Percentiles rank a stretch among this genome's conserved stretches.
phyloP scores from a whole-genome alignment of 1,284 basidiomycete genomes.

The Ustilago sp. region DNA sequence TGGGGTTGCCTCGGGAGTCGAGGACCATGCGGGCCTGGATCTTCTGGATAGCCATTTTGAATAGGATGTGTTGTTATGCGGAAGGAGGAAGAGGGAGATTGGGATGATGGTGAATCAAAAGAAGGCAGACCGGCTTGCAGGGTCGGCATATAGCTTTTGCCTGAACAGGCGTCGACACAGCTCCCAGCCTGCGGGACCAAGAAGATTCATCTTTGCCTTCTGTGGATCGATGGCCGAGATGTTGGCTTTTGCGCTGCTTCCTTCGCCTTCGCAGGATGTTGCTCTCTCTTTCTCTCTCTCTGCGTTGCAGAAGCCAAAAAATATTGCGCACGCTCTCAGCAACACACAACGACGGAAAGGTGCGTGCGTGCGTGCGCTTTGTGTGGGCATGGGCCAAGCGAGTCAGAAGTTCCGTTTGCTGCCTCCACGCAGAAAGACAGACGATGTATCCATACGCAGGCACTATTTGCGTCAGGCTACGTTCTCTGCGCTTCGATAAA shows the following conservation, averaged over 20 bases:
- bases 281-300: not conserved
- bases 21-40: slow-evolving; percentile 63
- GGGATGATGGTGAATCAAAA: slow-evolving; percentile 21
- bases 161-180: not conserved
- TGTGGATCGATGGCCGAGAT: slow-evolving; percentile 14
- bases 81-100: not conserved
- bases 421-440: not conserved
- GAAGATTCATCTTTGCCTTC: not conserved
- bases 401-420: slow-evolving; percentile 8
- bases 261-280: not conserved
- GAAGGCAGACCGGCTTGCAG: slow-evolving; percentile 13
- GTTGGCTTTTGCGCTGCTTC: slow-evolving; percentile 21
- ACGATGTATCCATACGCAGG: not conserved
- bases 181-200: not conserved
- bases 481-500: slow-evolving; percentile 25
- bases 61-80: slow-evolving; percentile 1
- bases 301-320: not conserved
- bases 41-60: slow-evolving; percentile 64
- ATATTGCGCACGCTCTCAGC: not conserved
- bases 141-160: slow-evolving; percentile 23
- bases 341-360: slow-evolving; percentile 13
- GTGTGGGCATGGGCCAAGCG: slow-evolving; percentile 17
- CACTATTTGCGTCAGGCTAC: slow-evolving; percentile 21
- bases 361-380: slow-evolving; percentile 23
- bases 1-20: slow-evolving; percentile 70